phyloP scores from a whole-genome alignment of 495 filamentous ascomycete genomes.

The Lasiosphaeriaceae sp. region DNA sequence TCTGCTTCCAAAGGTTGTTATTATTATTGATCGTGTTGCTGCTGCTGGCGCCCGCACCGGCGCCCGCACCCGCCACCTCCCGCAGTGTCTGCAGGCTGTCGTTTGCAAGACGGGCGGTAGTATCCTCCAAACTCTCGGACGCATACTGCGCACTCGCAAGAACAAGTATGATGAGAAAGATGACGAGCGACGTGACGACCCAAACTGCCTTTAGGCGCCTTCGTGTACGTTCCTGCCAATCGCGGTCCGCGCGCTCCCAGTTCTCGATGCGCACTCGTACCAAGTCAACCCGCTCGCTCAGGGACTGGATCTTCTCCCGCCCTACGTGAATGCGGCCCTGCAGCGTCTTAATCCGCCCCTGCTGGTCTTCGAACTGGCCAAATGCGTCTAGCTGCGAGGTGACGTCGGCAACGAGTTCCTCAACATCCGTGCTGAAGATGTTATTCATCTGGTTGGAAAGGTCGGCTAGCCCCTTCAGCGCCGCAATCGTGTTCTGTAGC shows the following conservation, averaged over 20 bases:
- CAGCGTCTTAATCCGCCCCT: slow-evolving; percentile 60
- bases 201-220: slow-evolving; percentile 60
- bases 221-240: slow-evolving; percentile 67
- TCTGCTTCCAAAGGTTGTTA: neutral
- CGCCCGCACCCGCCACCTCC: slow-evolving; percentile 3
- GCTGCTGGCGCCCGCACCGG: neutral
- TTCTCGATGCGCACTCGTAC: slow-evolving; percentile 62
- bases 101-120: slow-evolving; percentile 8
- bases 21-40: neutral
- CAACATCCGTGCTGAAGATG: slow-evolving; percentile 60
- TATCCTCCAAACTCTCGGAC: slow-evolving; percentile 9
- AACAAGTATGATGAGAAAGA: slow-evolving; percentile 43
- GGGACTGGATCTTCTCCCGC: slow-evolving; percentile 56
- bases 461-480: slow-evolving; percentile 65
- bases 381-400: slow-evolving; percentile 62
- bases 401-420: slow-evolving; percentile 58
- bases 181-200: slow-evolving; percentile 46
- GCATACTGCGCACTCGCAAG: slow-evolving; percentile 38
- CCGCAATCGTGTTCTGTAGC: slow-evolving; percentile 62
- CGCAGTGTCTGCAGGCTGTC: slow-evolving; percentile 10
- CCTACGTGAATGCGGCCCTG: slow-evolving; percentile 62
- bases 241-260: slow-evolving; percentile 67
- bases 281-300: slow-evolving; percentile 62
- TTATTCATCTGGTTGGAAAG: slow-evolving; percentile 57
- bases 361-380: slow-evolving; percentile 66